phyloP scores from a whole-genome alignment of 2,329 filamentous ascomycete species.

The Trichoderma citrinoviride region DNA sequence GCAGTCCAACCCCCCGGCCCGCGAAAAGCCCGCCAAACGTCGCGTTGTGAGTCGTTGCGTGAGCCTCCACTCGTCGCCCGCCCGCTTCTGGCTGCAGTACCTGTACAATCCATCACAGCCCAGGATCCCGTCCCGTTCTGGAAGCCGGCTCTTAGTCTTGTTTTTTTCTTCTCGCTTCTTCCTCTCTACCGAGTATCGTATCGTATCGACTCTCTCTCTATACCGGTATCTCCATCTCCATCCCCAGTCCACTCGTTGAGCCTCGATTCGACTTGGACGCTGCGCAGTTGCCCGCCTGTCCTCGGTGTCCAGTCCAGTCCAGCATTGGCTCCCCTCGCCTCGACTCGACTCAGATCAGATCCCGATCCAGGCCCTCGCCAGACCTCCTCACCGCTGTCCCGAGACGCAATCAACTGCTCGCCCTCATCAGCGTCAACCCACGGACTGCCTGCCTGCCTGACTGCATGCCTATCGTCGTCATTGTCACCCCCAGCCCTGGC shows the following conservation, averaged over 20 bases:
- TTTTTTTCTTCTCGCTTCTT: slow-evolving; percentile 8
- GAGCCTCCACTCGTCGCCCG: slow-evolving; percentile 22
- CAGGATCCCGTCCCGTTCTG: slow-evolving; percentile 2
- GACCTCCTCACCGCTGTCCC: slow-evolving; percentile 14
- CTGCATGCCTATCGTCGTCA: neutral
- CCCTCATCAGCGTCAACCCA: neutral
- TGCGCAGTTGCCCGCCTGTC: neutral
- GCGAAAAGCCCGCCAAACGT: slow-evolving; percentile 24
- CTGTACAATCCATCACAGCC: slow-evolving; percentile 7
- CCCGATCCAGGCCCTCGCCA: neutral
- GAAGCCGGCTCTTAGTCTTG: slow-evolving; percentile 20
- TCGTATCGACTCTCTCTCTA: neutral
- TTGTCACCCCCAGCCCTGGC: neutral
- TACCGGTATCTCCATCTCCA: slow-evolving; percentile 5
- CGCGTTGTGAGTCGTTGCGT: slow-evolving; percentile 27
- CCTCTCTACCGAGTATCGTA: slow-evolving; percentile 11
- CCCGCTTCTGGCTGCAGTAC: slow-evolving; percentile 20
- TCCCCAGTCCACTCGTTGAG: slow-evolving; percentile 19
- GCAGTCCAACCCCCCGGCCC: slow-evolving; percentile 27
- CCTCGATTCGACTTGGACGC: neutral
- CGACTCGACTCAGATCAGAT: too few relatives aligned
- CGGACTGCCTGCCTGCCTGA: neutral
- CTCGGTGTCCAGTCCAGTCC: too few relatives aligned
- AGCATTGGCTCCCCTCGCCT: too few relatives aligned
- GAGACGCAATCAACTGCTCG: neutral